Percentiles rank a stretch among this genome's conserved stretches.
These are phyloP conservation scores for Phytophthora quininea DNA, from an alignment of 352 stramenopile species.

Conservation along the genomic window DNA sequence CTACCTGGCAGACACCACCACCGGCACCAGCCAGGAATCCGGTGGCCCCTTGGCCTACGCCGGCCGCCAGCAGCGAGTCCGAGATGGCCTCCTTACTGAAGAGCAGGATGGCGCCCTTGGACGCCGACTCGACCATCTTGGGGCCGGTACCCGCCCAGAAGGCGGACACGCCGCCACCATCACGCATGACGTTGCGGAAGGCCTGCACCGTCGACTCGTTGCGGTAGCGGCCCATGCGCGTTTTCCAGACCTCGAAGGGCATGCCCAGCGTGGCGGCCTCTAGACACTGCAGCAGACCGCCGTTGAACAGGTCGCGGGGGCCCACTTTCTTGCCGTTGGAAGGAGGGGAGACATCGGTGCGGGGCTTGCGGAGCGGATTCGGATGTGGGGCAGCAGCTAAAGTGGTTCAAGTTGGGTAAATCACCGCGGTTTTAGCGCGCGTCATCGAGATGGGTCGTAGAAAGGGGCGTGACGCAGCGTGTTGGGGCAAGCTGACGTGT, in stretches of 20 bases:
- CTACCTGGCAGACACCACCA: conserved; percentile 87
- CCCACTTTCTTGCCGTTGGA: conserved; percentile 84
- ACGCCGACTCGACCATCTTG: conserved; percentile 92
- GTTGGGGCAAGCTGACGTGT: too few species aligned
- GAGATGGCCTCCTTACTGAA: conserved; percentile 91
- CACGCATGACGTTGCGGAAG: conserved; percentile 89
- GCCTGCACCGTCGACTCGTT: conserved; percentile 79
- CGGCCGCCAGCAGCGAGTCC: conserved; percentile 76
- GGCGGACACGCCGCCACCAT: conserved; percentile 76
- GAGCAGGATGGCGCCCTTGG: conserved; percentile 90
- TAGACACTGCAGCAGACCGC: conserved; percentile 86
- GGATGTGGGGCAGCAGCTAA: too few species aligned
- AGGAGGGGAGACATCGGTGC: conserved; percentile 27
- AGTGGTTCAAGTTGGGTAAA: too few species aligned
- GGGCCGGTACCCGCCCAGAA: conserved; percentile 90
- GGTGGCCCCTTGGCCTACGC: conserved; percentile 66
- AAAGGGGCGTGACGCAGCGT: too few species aligned
- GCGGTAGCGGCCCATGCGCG: conserved; percentile 91
- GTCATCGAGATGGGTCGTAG: too few species aligned
- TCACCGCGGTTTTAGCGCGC: too few species aligned
- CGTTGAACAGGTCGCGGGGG: conserved; percentile 78
- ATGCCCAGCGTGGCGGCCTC: conserved; percentile 91
- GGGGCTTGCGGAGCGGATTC: too few species aligned
- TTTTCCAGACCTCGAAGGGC: conserved; percentile 95
- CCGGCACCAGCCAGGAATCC: conserved; percentile 85